Base-by-base conservation (phyloP, 2,329 filamentous ascomycete genomes). In the Tolypocladium tropicale region DNA sequence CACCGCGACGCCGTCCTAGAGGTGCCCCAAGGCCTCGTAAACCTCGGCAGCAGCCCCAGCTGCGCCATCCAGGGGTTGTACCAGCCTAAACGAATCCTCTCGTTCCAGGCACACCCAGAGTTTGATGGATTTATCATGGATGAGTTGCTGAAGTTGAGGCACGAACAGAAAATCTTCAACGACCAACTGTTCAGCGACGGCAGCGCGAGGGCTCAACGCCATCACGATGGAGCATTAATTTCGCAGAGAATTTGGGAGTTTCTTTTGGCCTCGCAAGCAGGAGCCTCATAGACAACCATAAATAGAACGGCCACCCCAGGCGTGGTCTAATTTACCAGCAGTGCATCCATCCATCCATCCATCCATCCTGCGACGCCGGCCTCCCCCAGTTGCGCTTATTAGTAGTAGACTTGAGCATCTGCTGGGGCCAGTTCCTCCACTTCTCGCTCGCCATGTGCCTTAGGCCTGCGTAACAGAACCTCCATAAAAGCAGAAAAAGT, bases 91-190 rank as follows among this genome's bases (percentile, higher is more conserved):
- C 62, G 65, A 2, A 53, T 74, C 16, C 63, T 76, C 14, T 70
- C 72, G 1, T 67, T 76, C 18, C 75, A 77, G 52, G 74, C 71
- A 0, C 75, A 77, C 32, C 75, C 74, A 1, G 75, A 77, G 54
- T 76, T 73, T 56, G 69, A 71, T 10, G 61, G 61, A 1, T 62
- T 63, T n/a, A 69, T 71, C 55, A 74, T 75, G 66, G 62, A 64
- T 1, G 62, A 65, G 23, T 58, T 70, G 2, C 61, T 71, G 58
- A 55, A 65, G 32, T 51, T 56, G n/a, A 62, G 68, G 30, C 62
- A 65, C 46, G 53, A 60, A 0, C 60, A 64, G n/a, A 59, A 62
- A 23, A 57, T 68, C 37, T 67, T 70, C 33, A 58, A 60, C 2
- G 63, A 68, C 43, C 56, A 61, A 7, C 59, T 65, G 61, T 66